Evolutionary conservation across 345 rosid species (phyloP).

Genomic region (Eucalyptus albens): DNA sequence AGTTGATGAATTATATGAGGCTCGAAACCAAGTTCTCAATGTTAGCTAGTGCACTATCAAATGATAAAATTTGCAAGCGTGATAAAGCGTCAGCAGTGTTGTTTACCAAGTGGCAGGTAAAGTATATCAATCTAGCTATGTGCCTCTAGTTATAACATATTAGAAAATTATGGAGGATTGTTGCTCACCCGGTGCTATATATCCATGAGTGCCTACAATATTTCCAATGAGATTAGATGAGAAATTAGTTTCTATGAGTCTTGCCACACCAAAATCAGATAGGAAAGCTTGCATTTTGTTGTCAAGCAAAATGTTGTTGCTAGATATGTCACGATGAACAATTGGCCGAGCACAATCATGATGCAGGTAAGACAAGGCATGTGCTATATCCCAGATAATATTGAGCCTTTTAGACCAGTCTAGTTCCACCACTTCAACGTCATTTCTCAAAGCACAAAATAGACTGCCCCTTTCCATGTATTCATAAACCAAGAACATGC

Average conservation of each 20-base stretch:
- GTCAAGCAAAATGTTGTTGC: slow-evolving; percentile 1
- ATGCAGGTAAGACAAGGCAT: not conserved
- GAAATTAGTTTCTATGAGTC: not conserved
- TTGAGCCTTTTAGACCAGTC: no score
- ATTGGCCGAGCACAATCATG: not conserved
- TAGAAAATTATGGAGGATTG: not conserved
- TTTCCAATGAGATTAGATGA: not conserved
- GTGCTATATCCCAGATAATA: no score
- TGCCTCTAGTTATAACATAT: not conserved
- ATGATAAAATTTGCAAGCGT: not conserved
- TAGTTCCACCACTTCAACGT: no score
- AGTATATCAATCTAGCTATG: not conserved
- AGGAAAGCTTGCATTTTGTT: not conserved
- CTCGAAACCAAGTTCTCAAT: not conserved
- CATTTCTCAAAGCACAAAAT: no score
- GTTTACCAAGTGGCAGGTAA: not conserved
- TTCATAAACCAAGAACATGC: no score
- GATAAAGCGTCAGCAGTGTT: not conserved
- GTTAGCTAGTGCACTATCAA: not conserved
- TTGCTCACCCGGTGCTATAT: slow-evolving; percentile 5
- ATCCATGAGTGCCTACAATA: slow-evolving; percentile 3
- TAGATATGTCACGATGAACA: slow-evolving; percentile 7
- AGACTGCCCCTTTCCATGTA: no score
- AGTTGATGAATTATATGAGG: not conserved
- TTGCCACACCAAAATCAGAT: not conserved